Percentiles rank a stretch among this genome's conserved stretches.
phyloP scores from a whole-genome alignment of 352 stramenopile species.

The Globisporangium cederbergense region DNA sequence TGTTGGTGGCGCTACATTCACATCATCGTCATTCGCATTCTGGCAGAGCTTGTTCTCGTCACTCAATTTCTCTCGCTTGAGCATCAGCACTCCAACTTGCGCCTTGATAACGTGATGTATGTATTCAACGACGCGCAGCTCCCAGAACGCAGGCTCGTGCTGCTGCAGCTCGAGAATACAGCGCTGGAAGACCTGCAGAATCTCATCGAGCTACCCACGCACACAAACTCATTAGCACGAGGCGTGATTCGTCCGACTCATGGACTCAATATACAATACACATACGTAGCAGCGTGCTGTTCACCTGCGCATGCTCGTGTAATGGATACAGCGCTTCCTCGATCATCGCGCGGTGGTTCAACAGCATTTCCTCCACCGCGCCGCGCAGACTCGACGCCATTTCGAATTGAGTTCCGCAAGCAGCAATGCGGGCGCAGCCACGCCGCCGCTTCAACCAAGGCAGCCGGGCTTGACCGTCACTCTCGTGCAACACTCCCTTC shows the following conservation, averaged over 20 bases:
- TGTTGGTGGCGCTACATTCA: background rate
- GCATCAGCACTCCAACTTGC: conserved; percentile 4
- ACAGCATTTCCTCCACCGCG: conserved; percentile 46
- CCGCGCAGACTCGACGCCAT: conserved; percentile 2
- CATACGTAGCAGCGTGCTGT: background rate
- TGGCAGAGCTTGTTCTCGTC: background rate
- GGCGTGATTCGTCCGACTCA: background rate
- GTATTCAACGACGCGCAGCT: conserved; percentile 40
- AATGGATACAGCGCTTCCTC: conserved; percentile 32
- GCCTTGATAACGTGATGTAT: conserved; percentile 27
- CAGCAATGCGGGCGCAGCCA: background rate
- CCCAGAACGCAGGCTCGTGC: conserved; percentile 52
- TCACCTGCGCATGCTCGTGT: conserved; percentile 31
- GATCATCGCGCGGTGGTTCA: conserved; percentile 35
- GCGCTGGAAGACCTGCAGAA: conserved; percentile 30
- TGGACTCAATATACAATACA: background rate
- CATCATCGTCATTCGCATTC: background rate
- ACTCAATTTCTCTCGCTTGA: background rate
- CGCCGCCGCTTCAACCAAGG: background rate
- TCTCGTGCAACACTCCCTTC: background rate
- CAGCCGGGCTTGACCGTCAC: background rate
- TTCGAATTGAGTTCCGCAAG: background rate
- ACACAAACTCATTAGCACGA: background rate
- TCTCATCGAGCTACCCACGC: conserved; percentile 23
- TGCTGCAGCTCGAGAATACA: conserved; percentile 26